Evolutionary conservation across 305 asterid genomes (phyloP).

Genomic region (Caryopteris hybrid): DNA sequence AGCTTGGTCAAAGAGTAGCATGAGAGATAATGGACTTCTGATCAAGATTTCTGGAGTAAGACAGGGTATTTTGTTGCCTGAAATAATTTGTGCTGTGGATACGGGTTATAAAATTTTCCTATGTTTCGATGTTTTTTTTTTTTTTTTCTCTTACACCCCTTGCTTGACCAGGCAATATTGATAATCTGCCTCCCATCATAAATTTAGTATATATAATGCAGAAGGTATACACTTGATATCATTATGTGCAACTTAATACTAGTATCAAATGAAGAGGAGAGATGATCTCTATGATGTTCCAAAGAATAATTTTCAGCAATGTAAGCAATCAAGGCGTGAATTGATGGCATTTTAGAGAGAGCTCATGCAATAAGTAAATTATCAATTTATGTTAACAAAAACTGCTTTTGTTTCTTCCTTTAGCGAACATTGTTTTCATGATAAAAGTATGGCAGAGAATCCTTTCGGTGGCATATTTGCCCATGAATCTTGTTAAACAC

Average conservation of each 20-base stretch:
- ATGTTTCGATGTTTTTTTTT: no score
- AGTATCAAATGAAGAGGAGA: slow-evolving; percentile 1
- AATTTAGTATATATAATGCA: background rate
- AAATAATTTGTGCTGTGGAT: background rate
- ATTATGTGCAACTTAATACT: background rate
- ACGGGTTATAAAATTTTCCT: no score
- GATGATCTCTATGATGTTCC: background rate
- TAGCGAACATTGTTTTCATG: background rate
- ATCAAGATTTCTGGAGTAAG: no score
- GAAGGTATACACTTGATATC: background rate
- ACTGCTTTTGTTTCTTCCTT: no score
- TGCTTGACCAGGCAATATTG: background rate
- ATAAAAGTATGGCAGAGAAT: background rate
- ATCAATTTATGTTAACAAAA: no score
- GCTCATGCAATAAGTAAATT: no score
- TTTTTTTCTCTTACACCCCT: no score
- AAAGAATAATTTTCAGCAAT: background rate
- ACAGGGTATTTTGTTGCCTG: no score
- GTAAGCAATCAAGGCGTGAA: no score
- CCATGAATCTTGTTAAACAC: no score
- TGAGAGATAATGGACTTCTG: background rate
- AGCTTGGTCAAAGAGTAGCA: background rate
- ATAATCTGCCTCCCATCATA: background rate
- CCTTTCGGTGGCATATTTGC: background rate
- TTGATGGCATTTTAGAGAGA: no score